phyloP scores from a whole-genome alignment of 2,329 filamentous ascomycete species.

The Aspergillus luchuensis region DNA sequence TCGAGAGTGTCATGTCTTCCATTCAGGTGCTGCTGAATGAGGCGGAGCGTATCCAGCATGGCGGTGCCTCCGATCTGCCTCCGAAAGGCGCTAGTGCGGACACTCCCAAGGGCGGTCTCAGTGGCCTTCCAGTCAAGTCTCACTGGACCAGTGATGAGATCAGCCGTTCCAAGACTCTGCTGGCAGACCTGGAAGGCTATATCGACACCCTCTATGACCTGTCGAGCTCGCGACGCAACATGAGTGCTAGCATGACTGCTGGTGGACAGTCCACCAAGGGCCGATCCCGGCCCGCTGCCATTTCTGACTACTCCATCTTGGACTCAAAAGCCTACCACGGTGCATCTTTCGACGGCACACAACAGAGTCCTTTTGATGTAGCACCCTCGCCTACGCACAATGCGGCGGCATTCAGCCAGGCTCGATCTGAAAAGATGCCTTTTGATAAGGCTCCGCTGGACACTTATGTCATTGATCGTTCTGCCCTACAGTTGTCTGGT shows the following conservation, averaged over 20 bases:
- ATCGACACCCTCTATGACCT: slow-evolving; percentile 68
- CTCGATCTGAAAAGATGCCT: slow-evolving; percentile 21
- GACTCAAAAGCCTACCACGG: slow-evolving; percentile 36
- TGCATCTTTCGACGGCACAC: slow-evolving; percentile 42
- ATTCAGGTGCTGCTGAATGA: slow-evolving; percentile 65
- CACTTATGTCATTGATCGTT: slow-evolving; percentile 43
- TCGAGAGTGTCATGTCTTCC: slow-evolving; percentile 64
- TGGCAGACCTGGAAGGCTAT: slow-evolving; percentile 61
- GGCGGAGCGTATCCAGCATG: slow-evolving; percentile 59
- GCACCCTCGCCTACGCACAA: slow-evolving; percentile 26
- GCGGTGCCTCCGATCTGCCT: slow-evolving; percentile 42
- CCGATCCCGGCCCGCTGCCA: slow-evolving; percentile 25
- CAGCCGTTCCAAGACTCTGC: slow-evolving; percentile 58
- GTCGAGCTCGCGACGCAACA: slow-evolving; percentile 57
- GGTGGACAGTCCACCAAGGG: slow-evolving; percentile 28
- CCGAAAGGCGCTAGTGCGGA: slow-evolving; percentile 39
- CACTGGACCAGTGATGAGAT: slow-evolving; percentile 56
- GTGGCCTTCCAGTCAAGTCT: slow-evolving; percentile 39
- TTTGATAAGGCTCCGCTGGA: slow-evolving; percentile 30
- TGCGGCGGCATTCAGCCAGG: slow-evolving; percentile 7
- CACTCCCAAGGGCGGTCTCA: slow-evolving; percentile 33
- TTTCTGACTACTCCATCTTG: slow-evolving; percentile 26
- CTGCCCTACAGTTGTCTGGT: slow-evolving; percentile 43
- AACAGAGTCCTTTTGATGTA: slow-evolving; percentile 29
- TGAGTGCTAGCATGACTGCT: slow-evolving; percentile 40